Evolutionary conservation across 108 stramenopile genomes (phyloP), one percentile per base, ranked within the genome.

Genomic region (Tribonema minus): DNA sequence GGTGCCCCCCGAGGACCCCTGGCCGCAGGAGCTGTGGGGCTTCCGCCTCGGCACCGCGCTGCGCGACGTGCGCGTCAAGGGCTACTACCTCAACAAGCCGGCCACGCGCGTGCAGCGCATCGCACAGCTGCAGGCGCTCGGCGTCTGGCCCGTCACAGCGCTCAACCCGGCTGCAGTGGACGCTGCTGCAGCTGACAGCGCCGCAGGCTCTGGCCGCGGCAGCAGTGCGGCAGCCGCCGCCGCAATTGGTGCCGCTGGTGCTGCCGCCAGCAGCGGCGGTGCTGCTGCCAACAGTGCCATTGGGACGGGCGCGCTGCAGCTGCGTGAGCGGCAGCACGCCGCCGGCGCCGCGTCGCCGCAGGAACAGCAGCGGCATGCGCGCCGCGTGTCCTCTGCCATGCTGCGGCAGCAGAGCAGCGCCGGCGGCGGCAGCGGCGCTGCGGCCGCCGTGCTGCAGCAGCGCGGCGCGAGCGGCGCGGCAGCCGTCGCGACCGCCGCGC

Each of bases 1-100:
- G 28, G 93, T 96, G 83, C 95, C 93, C 25, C 88, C 88, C 32
- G 92, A 92, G 72, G 88, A 92, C 59, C 93, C 93, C 0, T 96
- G 95, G 95, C 95, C 95, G 5, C 71, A 76, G 41, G 85, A 86
- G 38, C 82, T 92, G 64, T 90, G 90, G 69, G 93, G 92, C 7
- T 92, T 87, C 81, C 90, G 92, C 66, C 84, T 96, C 60, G 95
- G 95, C 20, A 70, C 82, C 40, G 87, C 88, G 26, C 92, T 94
- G 12, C 72, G 83, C 36, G 88, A 92, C 62, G 63, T 96, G 37
- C 86, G 95, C 12, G 89, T 90, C 61, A 85, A 93, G 40, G 68
- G 68, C 59, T 70, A 68, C 68, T 78, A 61, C 6, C 9, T 46
- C 7, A 27, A 3, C 9, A 28, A 3, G 39, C 30, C 25, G 37